Base-by-base conservation (phyloP, 83 land plant genomes). In the Diphasiastrum complanatum region DNA sequence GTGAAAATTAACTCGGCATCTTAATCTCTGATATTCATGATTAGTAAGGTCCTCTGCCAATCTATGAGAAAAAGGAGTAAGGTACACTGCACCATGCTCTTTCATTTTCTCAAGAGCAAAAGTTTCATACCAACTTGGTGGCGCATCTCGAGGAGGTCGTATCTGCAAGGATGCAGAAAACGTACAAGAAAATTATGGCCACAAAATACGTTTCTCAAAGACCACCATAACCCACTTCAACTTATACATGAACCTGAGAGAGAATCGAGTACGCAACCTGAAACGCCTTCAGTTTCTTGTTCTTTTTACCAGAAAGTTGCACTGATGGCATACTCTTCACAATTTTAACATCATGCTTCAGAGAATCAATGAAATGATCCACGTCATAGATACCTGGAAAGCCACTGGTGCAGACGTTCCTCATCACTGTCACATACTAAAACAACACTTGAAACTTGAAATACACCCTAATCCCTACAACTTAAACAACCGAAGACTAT, bases 31-130 rank as follows among this genome's bases (percentile, higher is more conserved):
- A 62, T 76, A 81, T 55, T 90, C 97, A 60, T 85, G 77, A 31
- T 84, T 78, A 69, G 81, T 79, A 51, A 90, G 77, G 68, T 90
- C 93, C 76, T 90, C 93, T 19, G 83, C 93, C 47, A 90, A 67
- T 24, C 93, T 83, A 74, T 90, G 97, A 45, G 93, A 90, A 61
- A 90, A 90, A 31, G 97, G 97, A 66, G 93, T 90, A 5, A 90
- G 84, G 51, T 86, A 87, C 5, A 90, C 75, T 36, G 93, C 97
- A 75, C 93, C 89, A 76, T 90, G 86, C 45, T 81, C 69, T 78
- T 84, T 83, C 93, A 90, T 81, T 70, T 90, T 86, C 63, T 87
- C 79, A 36, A 90, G 67, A 46, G 97, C 97, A 49, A 38, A 48
- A 65, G 93, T 86, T 26, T 70, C 68, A 65, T 90, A 90, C 97